Evolutionary conservation across 768 basidiomycete genomes (phyloP).

Genomic region (Suillus sp.): DNA sequence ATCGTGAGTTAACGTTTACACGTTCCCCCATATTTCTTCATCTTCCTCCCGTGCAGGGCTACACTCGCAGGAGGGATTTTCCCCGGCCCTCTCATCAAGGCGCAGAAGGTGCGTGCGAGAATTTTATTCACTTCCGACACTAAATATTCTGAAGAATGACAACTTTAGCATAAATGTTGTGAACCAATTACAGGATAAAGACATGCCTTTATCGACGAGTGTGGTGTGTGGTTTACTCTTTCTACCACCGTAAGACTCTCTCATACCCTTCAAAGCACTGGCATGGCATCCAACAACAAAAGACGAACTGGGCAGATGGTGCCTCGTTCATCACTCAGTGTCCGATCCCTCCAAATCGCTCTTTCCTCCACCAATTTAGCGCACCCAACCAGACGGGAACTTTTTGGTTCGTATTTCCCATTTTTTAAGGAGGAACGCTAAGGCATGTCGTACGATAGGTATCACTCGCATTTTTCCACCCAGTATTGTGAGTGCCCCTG

Average conservation of each 20-base stretch:
- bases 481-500: slow-evolving; percentile 42
- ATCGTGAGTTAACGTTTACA: slow-evolving; percentile 31
- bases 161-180: slow-evolving; percentile 41
- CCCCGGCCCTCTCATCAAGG: slow-evolving; percentile 50
- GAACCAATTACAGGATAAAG: slow-evolving; percentile 33
- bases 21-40: neutral
- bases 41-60: slow-evolving; percentile 30
- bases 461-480: slow-evolving; percentile 43
- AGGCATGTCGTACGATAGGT: slow-evolving; percentile 23
- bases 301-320: slow-evolving; percentile 41
- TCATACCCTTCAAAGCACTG: slow-evolving; percentile 27
- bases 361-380: slow-evolving; percentile 46
- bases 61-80: slow-evolving; percentile 48
- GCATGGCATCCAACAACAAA: slow-evolving; percentile 37
- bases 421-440: neutral
- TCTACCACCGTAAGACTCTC: neutral
- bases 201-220: slow-evolving; percentile 38
- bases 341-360: slow-evolving; percentile 41
- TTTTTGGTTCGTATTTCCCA: slow-evolving; percentile 35
- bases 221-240: slow-evolving; percentile 31
- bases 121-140: neutral
- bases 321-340: slow-evolving; percentile 48
- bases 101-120: slow-evolving; percentile 37
- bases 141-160: slow-evolving; percentile 25
- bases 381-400: slow-evolving; percentile 43